phyloP scores from a whole-genome alignment of 2,329 filamentous ascomycete genomes.

The Fonsecaea pedrosoi region DNA sequence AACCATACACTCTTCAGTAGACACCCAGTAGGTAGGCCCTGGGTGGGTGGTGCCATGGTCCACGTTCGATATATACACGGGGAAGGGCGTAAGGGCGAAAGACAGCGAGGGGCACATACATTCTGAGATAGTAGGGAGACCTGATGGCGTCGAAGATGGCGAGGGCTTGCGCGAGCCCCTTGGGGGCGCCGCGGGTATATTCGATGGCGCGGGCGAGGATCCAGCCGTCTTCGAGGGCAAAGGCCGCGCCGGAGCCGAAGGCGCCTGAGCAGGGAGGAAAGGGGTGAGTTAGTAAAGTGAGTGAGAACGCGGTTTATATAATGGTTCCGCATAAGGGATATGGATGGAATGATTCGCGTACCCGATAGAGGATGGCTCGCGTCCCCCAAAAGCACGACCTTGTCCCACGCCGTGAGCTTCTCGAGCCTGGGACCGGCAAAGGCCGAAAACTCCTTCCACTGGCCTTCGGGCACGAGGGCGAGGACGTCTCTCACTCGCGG shows the following conservation, averaged over 20 bases:
- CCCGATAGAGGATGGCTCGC: conserved; percentile 62
- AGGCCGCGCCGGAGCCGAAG: conserved; percentile 55
- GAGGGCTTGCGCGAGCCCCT: conserved; percentile 43
- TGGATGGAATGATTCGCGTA: conserved; percentile 8
- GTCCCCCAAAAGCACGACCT: conserved; percentile 61
- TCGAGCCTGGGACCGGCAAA: conserved; percentile 56
- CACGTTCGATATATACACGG: no score
- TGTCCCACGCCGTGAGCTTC: conserved; percentile 51
- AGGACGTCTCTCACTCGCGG: conserved; percentile 51
- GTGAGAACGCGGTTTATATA: no score
- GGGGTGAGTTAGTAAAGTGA: no score
- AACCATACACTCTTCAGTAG: no score
- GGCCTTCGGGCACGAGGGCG: conserved; percentile 46
- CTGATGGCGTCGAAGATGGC: conserved; percentile 50
- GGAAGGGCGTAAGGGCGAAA: no score
- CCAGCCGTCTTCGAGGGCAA: conserved; percentile 57
- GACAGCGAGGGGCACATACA: conserved; percentile 40
- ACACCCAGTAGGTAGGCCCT: no score
- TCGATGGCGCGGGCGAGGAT: conserved; percentile 50
- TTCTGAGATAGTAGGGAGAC: conserved; percentile 51
- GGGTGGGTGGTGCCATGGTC: no score
- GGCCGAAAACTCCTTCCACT: conserved; percentile 58
- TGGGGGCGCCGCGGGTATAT: conserved; percentile 31
- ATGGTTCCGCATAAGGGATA: no score
- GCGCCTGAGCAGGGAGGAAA: conserved; percentile 41